Conservation (phyloP, 345 rosid species). For the Euclidium syriacum region DNA sequence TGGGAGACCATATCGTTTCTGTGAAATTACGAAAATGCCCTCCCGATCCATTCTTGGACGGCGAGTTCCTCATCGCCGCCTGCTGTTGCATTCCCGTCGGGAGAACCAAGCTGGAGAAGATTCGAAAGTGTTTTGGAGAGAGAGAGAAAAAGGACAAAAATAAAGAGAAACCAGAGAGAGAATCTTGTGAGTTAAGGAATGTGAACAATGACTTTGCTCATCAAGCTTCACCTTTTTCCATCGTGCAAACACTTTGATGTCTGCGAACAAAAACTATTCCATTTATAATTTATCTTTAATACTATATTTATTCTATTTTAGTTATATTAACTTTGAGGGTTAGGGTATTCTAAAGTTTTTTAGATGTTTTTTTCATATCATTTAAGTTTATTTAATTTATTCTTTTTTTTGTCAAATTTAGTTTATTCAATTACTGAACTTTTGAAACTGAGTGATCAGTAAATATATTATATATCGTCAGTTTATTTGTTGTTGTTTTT, state of each 20-base stretch:
- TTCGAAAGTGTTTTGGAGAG: not conserved
- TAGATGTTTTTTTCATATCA: too few relatives aligned
- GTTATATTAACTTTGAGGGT: too few relatives aligned
- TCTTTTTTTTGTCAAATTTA: too few relatives aligned
- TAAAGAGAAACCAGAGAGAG: not conserved
- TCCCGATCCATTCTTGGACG: constrained; percentile 12
- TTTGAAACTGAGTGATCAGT: too few relatives aligned
- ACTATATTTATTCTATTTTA: too few relatives aligned
- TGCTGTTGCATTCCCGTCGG: not conserved
- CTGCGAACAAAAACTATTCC: too few relatives aligned
- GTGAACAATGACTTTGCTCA: not conserved
- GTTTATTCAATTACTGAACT: too few relatives aligned
- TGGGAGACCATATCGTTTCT: not conserved
- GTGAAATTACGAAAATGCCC: constrained; percentile 8
- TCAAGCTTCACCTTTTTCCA: not conserved
- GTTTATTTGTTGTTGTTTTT: too few relatives aligned
- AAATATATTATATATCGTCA: too few relatives aligned
- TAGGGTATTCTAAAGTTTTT: too few relatives aligned
- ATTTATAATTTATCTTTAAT: too few relatives aligned
- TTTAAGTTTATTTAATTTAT: too few relatives aligned
- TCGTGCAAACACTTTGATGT: not conserved
- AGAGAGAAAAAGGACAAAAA: not conserved
- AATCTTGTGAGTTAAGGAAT: constrained; percentile 17
- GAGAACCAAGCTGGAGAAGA: not conserved
- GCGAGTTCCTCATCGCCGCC: constrained; percentile 27